Evolutionary conservation across 2,329 filamentous ascomycete species (phyloP).

Genomic region (Colletotrichum horii): DNA sequence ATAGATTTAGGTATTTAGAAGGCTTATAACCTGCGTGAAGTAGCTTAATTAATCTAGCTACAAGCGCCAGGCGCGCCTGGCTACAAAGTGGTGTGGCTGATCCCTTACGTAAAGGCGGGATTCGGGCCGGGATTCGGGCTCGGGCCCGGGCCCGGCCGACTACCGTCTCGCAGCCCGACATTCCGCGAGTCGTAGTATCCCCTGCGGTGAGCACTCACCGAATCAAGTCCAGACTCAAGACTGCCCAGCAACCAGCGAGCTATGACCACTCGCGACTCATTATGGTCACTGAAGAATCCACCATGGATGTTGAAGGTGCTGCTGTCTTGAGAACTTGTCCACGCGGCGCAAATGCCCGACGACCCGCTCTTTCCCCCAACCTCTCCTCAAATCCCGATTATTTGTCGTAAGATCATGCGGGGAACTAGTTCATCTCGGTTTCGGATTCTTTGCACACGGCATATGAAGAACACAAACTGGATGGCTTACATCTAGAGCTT

Average conservation of each 20-base stretch:
- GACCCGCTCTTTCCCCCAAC: background rate
- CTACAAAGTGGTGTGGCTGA: too few relatives aligned
- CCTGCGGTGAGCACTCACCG: background rate
- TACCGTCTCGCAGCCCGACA: too few relatives aligned
- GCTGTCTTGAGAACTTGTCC: background rate
- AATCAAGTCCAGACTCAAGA: background rate
- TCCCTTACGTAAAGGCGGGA: too few relatives aligned
- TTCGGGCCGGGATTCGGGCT: too few relatives aligned
- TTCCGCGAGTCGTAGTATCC: background rate
- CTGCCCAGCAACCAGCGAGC: background rate
- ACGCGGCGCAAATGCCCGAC: background rate
- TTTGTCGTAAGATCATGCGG: background rate
- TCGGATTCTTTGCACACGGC: background rate
- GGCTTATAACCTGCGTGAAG: too few relatives aligned
- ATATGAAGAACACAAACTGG: background rate
- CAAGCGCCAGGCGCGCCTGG: too few relatives aligned
- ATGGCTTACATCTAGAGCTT: rapidly evolving
- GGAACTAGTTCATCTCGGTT: background rate
- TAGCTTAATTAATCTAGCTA: too few relatives aligned
- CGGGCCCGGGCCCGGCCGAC: too few relatives aligned
- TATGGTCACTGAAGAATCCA: background rate
- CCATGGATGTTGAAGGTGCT: background rate
- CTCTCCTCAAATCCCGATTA: background rate
- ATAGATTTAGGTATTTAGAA: too few relatives aligned
- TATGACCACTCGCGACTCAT: background rate